Evolutionary conservation across 495 filamentous ascomycete genomes (phyloP).

Genomic region (Aspergillus wentii): DNA sequence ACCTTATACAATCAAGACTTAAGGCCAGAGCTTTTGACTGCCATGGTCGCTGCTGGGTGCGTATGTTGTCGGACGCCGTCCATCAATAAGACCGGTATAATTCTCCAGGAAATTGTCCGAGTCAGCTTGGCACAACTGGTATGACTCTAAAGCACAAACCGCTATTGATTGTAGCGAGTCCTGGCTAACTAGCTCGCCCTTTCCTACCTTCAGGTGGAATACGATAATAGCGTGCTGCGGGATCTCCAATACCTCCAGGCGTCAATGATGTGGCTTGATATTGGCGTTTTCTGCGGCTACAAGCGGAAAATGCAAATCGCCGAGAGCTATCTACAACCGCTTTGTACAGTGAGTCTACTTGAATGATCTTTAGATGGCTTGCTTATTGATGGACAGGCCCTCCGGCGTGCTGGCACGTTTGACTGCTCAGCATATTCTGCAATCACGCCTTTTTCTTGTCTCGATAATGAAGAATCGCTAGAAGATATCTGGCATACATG

Average conservation of each 20-base stretch:
- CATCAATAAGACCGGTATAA: conserved; percentile 54
- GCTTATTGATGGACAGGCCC: no score
- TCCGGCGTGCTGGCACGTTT: no score
- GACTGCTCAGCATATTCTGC: no score
- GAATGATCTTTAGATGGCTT: no score
- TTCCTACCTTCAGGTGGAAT: conserved; percentile 52
- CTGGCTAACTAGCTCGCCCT: no score
- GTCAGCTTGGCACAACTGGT: conserved; percentile 41
- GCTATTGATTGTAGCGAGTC: no score
- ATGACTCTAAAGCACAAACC: conserved; percentile 9
- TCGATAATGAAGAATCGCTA: no score
- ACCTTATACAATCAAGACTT: conserved; percentile 43
- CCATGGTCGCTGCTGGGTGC: conserved; percentile 50
- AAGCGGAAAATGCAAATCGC: conserved; percentile 61
- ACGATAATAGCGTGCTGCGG: conserved; percentile 48
- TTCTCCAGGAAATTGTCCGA: conserved; percentile 48
- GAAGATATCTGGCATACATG: no score
- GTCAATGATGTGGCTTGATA: conserved; percentile 47
- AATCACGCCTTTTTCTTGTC: no score
- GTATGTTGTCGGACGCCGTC: conserved; percentile 46
- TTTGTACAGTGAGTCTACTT: conserved; percentile 42
- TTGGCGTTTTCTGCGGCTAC: conserved; percentile 58
- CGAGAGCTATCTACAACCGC: conserved; percentile 47
- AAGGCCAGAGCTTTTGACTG: conserved; percentile 49
- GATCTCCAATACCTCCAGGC: conserved; percentile 52